Evolutionary conservation across 148 eudicot genomes (phyloP).

Genomic region (Oxyria digyna): DNA sequence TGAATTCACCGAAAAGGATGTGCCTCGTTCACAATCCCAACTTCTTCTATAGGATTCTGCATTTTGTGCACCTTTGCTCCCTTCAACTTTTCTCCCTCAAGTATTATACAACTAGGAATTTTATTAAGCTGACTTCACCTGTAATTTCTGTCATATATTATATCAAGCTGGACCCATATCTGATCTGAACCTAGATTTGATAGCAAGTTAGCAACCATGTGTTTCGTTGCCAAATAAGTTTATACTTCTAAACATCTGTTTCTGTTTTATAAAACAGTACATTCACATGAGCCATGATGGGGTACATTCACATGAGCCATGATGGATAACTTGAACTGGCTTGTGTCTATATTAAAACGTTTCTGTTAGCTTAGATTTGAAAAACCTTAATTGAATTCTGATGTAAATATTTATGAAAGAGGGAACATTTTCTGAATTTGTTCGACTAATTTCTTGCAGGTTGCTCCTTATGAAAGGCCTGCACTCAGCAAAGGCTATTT

Average conservation of each 20-base stretch:
- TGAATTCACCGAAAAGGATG: background rate
- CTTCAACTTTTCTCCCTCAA: background rate
- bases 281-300: background rate
- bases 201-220: background rate
- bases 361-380: background rate
- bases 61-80: background rate
- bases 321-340: background rate
- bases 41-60: background rate
- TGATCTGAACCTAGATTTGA: background rate
- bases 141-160: background rate
- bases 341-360: background rate
- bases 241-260: background rate
- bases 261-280: background rate
- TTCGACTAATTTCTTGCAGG: constrained; percentile 29
- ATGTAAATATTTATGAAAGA: background rate
- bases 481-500: constrained; percentile 97
- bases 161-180: background rate
- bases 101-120: background rate
- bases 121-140: background rate
- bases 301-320: background rate
- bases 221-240: no score
- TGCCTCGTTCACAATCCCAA: background rate
- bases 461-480: constrained; percentile 97
- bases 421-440: background rate
- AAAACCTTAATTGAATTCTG: background rate